Conservation (phyloP, 306 rosid species). For the Cicer arietinum region DNA sequence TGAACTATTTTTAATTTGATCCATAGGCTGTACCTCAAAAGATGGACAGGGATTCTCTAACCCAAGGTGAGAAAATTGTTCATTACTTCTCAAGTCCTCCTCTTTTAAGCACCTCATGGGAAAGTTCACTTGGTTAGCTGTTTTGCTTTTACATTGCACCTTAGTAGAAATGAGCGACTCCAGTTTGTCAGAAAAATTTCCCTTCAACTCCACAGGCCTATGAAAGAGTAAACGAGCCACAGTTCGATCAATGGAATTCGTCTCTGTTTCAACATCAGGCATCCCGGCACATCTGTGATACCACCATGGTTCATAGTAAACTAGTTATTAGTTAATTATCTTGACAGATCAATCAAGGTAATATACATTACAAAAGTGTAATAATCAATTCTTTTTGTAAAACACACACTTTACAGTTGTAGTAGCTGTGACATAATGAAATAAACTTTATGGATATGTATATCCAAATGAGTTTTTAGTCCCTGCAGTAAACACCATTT, state of each 20-base stretch:
- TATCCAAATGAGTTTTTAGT: not conserved
- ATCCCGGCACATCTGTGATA: conserved; percentile 55
- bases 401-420: conserved; percentile 29
- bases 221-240: conserved; percentile 95
- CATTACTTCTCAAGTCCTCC: conserved; percentile 49
- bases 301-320: conserved; percentile 39
- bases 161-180: conserved; percentile 58
- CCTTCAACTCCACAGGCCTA: conserved; percentile 63
- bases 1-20: conserved; percentile 56
- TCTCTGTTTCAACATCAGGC: conserved; percentile 75
- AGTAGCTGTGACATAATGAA: not conserved
- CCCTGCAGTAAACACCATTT: not conserved
- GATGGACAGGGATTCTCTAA: conserved; percentile 45
- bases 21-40: conserved; percentile 45
- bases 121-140: conserved; percentile 45
- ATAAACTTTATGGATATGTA: conserved; percentile 5
- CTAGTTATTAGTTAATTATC: conserved; percentile 37
- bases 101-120: conserved; percentile 51
- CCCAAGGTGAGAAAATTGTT: conserved; percentile 49
- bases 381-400: conserved; percentile 12
- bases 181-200: conserved; percentile 55
- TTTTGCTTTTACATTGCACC: conserved; percentile 50
- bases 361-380: conserved; percentile 26
- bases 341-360: conserved; percentile 20
- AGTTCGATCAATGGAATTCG: conserved; percentile 85